phyloP scores from a whole-genome alignment of 2,329 filamentous ascomycete species.

The Lasiodiplodia gonubiensis region DNA sequence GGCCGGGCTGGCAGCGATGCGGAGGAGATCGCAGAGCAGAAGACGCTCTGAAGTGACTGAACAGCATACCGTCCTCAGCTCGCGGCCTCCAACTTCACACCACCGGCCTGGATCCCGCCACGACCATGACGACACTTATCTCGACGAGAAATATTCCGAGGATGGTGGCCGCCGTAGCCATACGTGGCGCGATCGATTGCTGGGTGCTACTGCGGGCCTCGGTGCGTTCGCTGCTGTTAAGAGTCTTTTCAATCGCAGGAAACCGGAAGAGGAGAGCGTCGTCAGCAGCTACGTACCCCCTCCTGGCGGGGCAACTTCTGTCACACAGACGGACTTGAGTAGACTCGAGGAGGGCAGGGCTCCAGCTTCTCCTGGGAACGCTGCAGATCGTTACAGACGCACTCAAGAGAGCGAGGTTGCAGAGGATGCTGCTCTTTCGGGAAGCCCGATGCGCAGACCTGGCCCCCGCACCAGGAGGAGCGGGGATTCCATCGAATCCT shows the following conservation, averaged over 20 bases:
- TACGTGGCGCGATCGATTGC: constrained; percentile 53
- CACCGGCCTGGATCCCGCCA: constrained; percentile 20
- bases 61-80: constrained; percentile 43
- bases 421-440: constrained; percentile 44
- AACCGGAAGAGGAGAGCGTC: constrained; percentile 58
- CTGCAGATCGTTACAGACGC: constrained; percentile 43
- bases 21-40: constrained; percentile 49
- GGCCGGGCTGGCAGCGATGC: constrained; percentile 62
- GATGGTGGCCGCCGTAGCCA: constrained; percentile 34
- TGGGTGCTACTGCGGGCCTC: constrained; percentile 51
- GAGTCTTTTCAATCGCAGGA: constrained; percentile 66
- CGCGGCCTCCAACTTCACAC: constrained; percentile 39
- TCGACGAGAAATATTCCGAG: constrained; percentile 52
- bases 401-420: constrained; percentile 47
- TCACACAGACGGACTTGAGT: constrained; percentile 55
- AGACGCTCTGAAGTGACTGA: constrained; percentile 41
- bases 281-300: constrained; percentile 59
- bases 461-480: constrained; percentile 23
- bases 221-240: constrained; percentile 49
- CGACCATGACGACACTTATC: constrained; percentile 30
- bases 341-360: constrained; percentile 61
- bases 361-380: constrained; percentile 50
- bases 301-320: constrained; percentile 52
- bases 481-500: constrained; percentile 29
- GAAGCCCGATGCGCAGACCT: constrained; percentile 54